Evolutionary conservation across 305 asterid species (phyloP), one percentile per base, ranked within the genome.

Genomic region (Fraxinus xanthoxyloides): DNA sequence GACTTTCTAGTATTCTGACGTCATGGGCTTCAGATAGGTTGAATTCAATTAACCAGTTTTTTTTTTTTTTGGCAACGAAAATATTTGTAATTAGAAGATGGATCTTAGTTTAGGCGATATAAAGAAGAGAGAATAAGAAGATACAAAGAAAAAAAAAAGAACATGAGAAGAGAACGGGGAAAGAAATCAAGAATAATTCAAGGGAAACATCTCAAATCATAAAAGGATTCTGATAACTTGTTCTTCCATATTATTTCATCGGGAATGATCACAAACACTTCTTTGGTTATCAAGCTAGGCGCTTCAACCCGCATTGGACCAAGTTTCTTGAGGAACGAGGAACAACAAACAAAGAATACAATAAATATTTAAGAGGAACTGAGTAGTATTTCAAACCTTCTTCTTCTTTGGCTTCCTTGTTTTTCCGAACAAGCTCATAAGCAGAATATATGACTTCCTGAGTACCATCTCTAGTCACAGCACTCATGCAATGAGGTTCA

Each of bases 401-500:
- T 76, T 90, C 94, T 84, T 86, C 69, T 77, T 85, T 83, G 70
- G 87, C 85, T 79, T 84, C 78, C 73, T 76, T 84, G 80, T 86
- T 80, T 75, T 75, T 72, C 81, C 59, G 88, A 77, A 92, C 95
- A 79, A 93, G 97, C 81, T 90, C 85, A 81, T 90, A 84, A 77
- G 99, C 98, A 85, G 86, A 90, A 69, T 82, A 90, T 80, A 88
- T 90, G 70, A 94, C 95, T 82, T 93, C 94, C 54, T 92, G 92
- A 13, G 99, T 92, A 79, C 99, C 97, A n/a, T 88, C 93, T 75
- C 90, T 88, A 67, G 90, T 86, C 84, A 85, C 91, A 0, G 98
- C 99, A 85, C 99, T 95, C 97, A 94, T 95, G 79, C 97, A 89
- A 82, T 92, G 89, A 34, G 95, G 93, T 84, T 94, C 92, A 21